Base-by-base conservation (phyloP, 352 stramenopile genomes). In the Pythium apleroticum region DNA sequence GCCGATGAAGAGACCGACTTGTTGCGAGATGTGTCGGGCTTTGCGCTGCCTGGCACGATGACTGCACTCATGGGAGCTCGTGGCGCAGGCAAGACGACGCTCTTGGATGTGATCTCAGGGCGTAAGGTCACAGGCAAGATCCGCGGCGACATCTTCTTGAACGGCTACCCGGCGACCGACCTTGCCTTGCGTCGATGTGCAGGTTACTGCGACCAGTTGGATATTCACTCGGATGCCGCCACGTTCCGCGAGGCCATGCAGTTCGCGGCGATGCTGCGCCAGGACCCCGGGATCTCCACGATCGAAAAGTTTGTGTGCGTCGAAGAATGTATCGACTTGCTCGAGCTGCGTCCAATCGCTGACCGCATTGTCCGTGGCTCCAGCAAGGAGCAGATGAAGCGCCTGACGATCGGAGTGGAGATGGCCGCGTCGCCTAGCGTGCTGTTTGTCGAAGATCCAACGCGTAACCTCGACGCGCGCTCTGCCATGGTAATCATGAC, bases 71-170 rank as follows among this genome's bases (percentile, higher is more conserved):
- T 87, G 72, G 80, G 80, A 25, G 60, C 62, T 4, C 60, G 27
- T 28, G 80, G 82, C 27, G 78, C 84, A 20, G 89, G 90, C 9
- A 97, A 98, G 71, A 97, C 91, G 8, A 98, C 92, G 2, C 72
- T 98, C 8, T 81, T 97, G 61, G 90, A 98, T 76, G 89, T 98
- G 7, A 89, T 98, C 46, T 82, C 91, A 3, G 71, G 92, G 20
- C 76, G 92, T 45, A 98, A 97, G 69, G 85, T 73, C 19, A 77
- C 72, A 22, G 91, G 91, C 24, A 68, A 58, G 17, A 68, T 88
- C 31, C 69, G 63, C 10, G 86, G 86, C n/a, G 55, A 89, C 0
- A 72, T 93, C 14, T 62, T 78, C 17, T 66, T 67, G 15, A 84
- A 80, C 41, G 73, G 73, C 1, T 69, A 75, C 43, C 49, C 60